Percentiles rank a stretch among this genome's conserved stretches.
Conservation (phyloP, 2,329 filamentous ascomycete species). For the Graphiopsis chlorocephala region DNA sequence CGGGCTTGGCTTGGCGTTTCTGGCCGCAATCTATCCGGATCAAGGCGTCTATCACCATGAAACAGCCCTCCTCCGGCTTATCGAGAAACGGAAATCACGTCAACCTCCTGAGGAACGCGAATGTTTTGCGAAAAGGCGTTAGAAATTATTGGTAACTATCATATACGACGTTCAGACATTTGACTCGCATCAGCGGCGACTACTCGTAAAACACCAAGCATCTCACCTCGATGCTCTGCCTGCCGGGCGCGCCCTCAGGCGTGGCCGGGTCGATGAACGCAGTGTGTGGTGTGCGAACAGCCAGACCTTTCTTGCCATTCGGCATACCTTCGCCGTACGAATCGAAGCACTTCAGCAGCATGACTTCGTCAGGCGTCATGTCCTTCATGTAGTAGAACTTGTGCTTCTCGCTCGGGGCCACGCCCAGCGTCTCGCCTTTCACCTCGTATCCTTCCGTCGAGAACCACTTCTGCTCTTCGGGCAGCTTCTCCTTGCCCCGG, state of each 20-base stretch:
- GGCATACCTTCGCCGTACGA: conserved; percentile 43
- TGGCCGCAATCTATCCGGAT: not conserved
- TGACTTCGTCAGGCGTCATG: conserved; percentile 58
- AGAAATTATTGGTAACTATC: not conserved
- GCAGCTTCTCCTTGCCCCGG: conserved; percentile 56
- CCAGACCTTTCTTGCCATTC: conserved; percentile 38
- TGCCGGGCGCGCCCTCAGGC: conserved; percentile 63
- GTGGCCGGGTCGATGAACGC: conserved; percentile 77
- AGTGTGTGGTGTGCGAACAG: conserved; percentile 61
- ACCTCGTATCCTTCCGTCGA: conserved; percentile 61
- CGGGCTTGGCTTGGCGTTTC: not conserved
- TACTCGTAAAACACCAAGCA: conserved; percentile 67
- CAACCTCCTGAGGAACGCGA: not conserved
- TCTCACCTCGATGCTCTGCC: conserved; percentile 87
- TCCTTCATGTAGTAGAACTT: conserved; percentile 66
- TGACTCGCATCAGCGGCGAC: not conserved
- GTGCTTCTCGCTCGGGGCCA: conserved; percentile 57
- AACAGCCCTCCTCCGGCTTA: not conserved
- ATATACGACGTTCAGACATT: not conserved
- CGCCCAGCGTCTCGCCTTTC: conserved; percentile 61
- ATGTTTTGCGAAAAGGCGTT: not conserved
- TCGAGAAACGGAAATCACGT: not conserved
- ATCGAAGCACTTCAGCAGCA: conserved; percentile 53
- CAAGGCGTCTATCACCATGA: not conserved
- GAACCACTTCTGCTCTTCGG: conserved; percentile 45